Evolutionary conservation across 2,329 filamentous ascomycete genomes (phyloP), one percentile per base, ranked within the genome.

Genomic region (Dendryphion nanum): DNA sequence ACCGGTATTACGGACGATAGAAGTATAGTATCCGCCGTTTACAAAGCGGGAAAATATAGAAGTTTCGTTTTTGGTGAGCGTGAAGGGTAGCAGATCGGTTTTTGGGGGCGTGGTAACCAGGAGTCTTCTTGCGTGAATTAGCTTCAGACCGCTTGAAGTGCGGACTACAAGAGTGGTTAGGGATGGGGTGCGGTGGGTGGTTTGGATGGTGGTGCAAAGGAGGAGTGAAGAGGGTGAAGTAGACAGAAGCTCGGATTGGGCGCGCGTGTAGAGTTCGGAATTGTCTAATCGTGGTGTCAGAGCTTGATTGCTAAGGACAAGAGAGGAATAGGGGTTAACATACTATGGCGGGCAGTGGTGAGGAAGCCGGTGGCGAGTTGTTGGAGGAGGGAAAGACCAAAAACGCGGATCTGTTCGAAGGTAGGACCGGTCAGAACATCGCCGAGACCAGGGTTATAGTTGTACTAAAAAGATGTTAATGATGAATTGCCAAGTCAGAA

Each of bases 401-500:
- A 51, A 15, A 44, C 48, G 42, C 74, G 70, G 44, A 76, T 62
- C 12, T 74, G 61, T 45, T 73, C 74, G 8, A 77, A 40, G 3
- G 72, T 72, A 16, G 67, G 60, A 16, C 59, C 48, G 4, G 61
- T 58, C 4, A 70, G 51, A 30, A 74, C 57, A 46, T 75, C 67
- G 14, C 68, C 69, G 2, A 72, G 47, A 3, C 72, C 75, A 34
- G 74, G 64, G 16, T 67, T 64, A 38, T 67, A 66, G 12, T 50
- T 47, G 42, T 64, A 72, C 12, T n/a, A n/a, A n/a, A n/a, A n/a
- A n/a, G n/a, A n/a, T n/a, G n/a, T n/a, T n/a, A n/a, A n/a, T n/a
- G n/a, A n/a, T n/a, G n/a, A n/a, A n/a, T n/a, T n/a, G n/a, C n/a
- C n/a, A n/a, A n/a, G n/a, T n/a, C n/a, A n/a, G n/a, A n/a, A n/a